These are phyloP conservation scores for Lumnitzera racemosa DNA, from an alignment of 345 rosid species.

Conservation along the genomic window DNA sequence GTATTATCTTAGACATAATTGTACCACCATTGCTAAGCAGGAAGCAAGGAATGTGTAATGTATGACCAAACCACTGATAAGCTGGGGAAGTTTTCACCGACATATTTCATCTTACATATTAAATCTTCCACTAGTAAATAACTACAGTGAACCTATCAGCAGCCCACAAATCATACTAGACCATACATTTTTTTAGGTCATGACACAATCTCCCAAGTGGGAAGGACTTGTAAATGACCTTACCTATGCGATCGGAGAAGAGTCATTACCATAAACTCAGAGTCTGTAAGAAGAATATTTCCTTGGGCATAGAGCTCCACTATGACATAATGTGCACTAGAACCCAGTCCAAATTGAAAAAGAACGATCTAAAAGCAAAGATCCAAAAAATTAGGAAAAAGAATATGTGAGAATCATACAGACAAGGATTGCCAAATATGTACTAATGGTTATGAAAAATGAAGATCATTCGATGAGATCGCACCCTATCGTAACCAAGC, in stretches of 20 bases:
- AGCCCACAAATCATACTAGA: too few relatives aligned
- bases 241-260: constrained; percentile 97
- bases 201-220: too few relatives aligned
- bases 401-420: background rate
- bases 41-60: too few relatives aligned
- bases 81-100: too few relatives aligned
- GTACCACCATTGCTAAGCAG: too few relatives aligned
- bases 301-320: constrained; percentile 99
- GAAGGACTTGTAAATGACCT: background rate
- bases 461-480: constrained; percentile 1
- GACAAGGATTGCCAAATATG: background rate
- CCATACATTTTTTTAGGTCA: too few relatives aligned
- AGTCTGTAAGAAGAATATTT: constrained; percentile 85
- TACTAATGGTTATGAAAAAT: too few relatives aligned
- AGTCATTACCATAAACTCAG: constrained; percentile 77
- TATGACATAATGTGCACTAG: constrained; percentile 83
- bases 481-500: constrained; percentile 97
- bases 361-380: constrained; percentile 56
- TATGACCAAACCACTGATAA: too few relatives aligned
- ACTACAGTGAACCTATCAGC: too few relatives aligned
- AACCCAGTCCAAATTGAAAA: constrained; percentile 89
- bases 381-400: background rate
- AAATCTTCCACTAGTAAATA: too few relatives aligned
- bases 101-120: too few relatives aligned
- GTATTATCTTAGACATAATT: too few relatives aligned